phyloP scores from a whole-genome alignment of 805 yeast species.

The Metschnikowia amazonensis region DNA sequence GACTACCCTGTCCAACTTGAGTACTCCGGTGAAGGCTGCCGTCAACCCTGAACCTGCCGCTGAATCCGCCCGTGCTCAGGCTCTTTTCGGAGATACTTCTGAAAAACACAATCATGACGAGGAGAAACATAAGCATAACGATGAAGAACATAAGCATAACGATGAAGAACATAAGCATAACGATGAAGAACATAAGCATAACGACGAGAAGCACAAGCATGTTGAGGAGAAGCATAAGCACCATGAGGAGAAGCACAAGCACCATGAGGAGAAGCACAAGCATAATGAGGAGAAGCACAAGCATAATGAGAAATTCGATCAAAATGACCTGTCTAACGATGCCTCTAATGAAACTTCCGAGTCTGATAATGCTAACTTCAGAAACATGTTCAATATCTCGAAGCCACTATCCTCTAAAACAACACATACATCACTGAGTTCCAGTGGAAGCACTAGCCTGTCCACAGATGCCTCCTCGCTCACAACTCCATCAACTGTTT shows the following conservation, averaged over 20 bases:
- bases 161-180: no score
- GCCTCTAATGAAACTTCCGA: constrained; percentile 21
- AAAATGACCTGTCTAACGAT: constrained; percentile 19
- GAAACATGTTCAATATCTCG: background rate
- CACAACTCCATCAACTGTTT: constrained; percentile 10
- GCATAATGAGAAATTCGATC: constrained; percentile 11
- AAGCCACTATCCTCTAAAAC: constrained; percentile 10
- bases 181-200: no score
- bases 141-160: no score
- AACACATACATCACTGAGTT: background rate
- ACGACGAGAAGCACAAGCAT: no score
- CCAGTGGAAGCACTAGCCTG: background rate
- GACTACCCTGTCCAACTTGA: background rate
- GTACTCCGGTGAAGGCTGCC: background rate
- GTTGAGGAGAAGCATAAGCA: no score
- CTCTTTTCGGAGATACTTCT: background rate
- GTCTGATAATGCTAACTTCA: constrained; percentile 10
- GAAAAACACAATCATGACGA: no score
- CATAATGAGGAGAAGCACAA: constrained; percentile 3
- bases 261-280: background rate
- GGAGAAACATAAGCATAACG: no score
- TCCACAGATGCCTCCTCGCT: background rate
- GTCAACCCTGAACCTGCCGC: background rate
- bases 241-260: background rate
- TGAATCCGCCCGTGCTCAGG: background rate